Evolutionary conservation across 768 basidiomycete genomes (phyloP).

Genomic region (Psilocybe cubensis): DNA sequence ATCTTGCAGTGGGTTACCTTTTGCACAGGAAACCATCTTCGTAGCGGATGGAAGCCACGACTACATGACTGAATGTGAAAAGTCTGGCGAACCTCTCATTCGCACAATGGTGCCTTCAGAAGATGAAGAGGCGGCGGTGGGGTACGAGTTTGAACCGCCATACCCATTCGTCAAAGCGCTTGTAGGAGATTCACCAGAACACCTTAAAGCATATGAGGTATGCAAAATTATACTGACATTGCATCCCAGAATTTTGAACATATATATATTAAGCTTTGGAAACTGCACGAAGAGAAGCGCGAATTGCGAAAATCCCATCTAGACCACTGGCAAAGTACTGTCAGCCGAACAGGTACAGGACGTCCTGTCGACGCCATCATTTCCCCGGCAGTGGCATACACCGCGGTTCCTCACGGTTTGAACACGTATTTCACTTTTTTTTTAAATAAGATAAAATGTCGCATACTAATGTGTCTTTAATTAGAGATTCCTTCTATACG

Average conservation of each 20-base stretch:
- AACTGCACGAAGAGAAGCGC: conserved; percentile 55
- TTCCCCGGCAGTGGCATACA: conserved; percentile 59
- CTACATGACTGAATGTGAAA: conserved; percentile 42
- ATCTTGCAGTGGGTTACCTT: too few species aligned
- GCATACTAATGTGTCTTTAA: not conserved
- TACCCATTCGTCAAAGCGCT: conserved; percentile 47
- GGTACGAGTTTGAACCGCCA: conserved; percentile 24
- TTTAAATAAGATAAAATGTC: not conserved
- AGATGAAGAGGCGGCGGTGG: conserved; percentile 22
- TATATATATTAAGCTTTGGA: conserved; percentile 58
- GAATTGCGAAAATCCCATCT: conserved; percentile 61
- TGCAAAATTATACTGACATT: not conserved
- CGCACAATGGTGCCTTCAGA: conserved; percentile 48
- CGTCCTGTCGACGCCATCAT: conserved; percentile 78
- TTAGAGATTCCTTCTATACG: conserved; percentile 62
- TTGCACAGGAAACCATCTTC: conserved; percentile 57
- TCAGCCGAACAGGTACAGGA: conserved; percentile 56
- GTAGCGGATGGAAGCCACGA: conserved; percentile 56
- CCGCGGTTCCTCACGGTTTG: conserved; percentile 65
- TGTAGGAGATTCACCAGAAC: conserved; percentile 43
- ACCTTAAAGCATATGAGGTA: conserved; percentile 47
- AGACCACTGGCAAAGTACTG: conserved; percentile 63
- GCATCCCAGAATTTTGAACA: conserved; percentile 16
- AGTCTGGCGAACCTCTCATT: conserved; percentile 61
- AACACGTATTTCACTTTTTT: conserved; percentile 41